These are phyloP conservation scores for Metschnikowia picachoensis DNA, from an alignment of 805 yeast species.

Conservation along the genomic window DNA sequence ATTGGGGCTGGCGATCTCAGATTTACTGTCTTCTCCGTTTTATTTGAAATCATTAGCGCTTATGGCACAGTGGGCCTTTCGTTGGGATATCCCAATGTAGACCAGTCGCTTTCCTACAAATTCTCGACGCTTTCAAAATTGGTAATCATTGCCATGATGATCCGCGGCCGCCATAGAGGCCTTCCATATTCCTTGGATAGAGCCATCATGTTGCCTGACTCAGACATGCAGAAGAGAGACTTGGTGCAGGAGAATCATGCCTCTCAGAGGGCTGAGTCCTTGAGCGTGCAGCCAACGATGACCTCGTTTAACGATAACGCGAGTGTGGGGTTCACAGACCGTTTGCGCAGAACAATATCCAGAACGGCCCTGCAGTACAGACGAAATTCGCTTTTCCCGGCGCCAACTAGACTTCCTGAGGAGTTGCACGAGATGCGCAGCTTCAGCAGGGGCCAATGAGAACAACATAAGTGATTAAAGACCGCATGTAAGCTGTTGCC, in stretches of 20 bases:
- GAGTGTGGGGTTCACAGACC: slow-evolving; percentile 9
- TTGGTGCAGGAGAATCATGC: slow-evolving; percentile 53
- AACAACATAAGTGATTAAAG: neutral
- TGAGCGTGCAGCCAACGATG: slow-evolving; percentile 14
- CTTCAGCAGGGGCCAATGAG: neutral
- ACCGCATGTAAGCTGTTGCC: neutral
- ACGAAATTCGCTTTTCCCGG: slow-evolving; percentile 16
- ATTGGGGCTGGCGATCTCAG: slow-evolving; percentile 41
- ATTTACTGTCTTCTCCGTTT: slow-evolving; percentile 65
- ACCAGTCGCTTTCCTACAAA: slow-evolving; percentile 69
- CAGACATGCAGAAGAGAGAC: slow-evolving; percentile 60
- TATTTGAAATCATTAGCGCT: slow-evolving; percentile 90
- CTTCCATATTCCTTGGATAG: slow-evolving; percentile 90
- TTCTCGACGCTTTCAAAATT: slow-evolving; percentile 74
- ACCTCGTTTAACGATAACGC: slow-evolving; percentile 9
- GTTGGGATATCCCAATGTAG: slow-evolving; percentile 68
- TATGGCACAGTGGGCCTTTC: slow-evolving; percentile 96
- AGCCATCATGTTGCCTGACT: slow-evolving; percentile 83
- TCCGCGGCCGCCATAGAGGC: slow-evolving; percentile 96
- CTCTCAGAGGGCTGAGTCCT: slow-evolving; percentile 22
- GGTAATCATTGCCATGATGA: slow-evolving; percentile 82
- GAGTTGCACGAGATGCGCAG: slow-evolving; percentile 10
- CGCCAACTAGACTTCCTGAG: slow-evolving; percentile 17
- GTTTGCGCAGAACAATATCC: slow-evolving; percentile 10
- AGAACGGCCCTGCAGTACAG: slow-evolving; percentile 15